Percentiles rank a stretch among this genome's conserved stretches.
Evolutionary conservation across 2,329 filamentous ascomycete species (phyloP).

Genomic region (Aspergillus pseudotamarii): DNA sequence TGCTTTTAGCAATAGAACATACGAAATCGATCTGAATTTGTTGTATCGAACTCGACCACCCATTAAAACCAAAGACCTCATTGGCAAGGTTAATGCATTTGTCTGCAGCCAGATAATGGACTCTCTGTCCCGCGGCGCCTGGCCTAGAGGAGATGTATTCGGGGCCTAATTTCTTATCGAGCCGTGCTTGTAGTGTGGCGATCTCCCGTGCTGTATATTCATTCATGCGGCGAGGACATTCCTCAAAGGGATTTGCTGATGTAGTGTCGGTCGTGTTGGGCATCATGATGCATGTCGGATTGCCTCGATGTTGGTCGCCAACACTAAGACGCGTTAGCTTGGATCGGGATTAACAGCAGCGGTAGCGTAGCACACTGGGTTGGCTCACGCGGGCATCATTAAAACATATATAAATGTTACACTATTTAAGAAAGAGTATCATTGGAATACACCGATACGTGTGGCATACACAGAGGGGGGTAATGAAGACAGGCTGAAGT

Average conservation of each 20-base stretch:
- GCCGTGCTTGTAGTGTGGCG: constrained; percentile 78
- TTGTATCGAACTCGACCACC: constrained; percentile 95
- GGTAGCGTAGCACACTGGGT: not conserved
- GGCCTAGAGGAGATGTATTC: constrained; percentile 90
- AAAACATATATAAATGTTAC: not conserved
- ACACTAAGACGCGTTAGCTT: constrained; percentile 52
- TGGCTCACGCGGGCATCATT: constrained; percentile 52
- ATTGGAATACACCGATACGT: not conserved
- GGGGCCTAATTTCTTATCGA: constrained; percentile 91
- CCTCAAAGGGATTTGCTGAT: constrained; percentile 77
- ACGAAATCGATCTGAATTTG: constrained; percentile 94
- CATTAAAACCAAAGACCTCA: constrained; percentile 95
- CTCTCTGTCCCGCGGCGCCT: constrained; percentile 80
- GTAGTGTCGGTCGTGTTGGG: constrained; percentile 35
- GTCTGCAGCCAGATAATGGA: constrained; percentile 93
- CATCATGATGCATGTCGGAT: constrained; percentile 46
- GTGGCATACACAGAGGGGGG: constrained; percentile 15
- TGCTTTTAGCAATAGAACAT: constrained; percentile 25
- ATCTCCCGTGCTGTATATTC: constrained; percentile 90
- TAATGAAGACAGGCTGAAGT: constrained; percentile 18
- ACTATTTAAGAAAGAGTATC: not conserved
- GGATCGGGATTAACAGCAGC: constrained; percentile 9
- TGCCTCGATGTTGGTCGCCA: constrained; percentile 66
- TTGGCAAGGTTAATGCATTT: constrained; percentile 96
- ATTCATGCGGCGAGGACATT: constrained; percentile 67